A percentile compares a stretch with the other conserved stretches of the same genome.
Evolutionary conservation across 495 filamentous ascomycete species (phyloP).

Genomic region (Xylaria cubensis): DNA sequence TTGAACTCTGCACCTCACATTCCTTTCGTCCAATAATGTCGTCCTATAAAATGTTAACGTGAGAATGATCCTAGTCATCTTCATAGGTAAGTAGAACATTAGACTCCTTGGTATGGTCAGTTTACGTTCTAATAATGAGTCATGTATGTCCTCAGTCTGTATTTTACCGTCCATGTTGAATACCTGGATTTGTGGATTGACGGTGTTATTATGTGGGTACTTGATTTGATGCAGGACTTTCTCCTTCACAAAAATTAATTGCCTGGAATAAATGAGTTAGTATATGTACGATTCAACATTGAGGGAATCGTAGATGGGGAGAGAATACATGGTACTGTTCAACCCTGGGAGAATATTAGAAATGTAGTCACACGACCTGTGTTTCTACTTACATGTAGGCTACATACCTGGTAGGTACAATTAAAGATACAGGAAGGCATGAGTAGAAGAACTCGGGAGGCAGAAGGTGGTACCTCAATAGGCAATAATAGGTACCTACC

Average conservation of each 20-base stretch:
- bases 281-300: not conserved
- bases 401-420: not conserved
- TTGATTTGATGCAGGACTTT: not conserved
- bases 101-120: too few species aligned
- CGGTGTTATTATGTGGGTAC: not conserved
- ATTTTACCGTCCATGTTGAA: not conserved
- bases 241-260: not conserved
- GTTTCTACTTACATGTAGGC: too few species aligned
- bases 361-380: not conserved
- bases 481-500: too few species aligned
- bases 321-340: not conserved
- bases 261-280: not conserved
- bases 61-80: not conserved
- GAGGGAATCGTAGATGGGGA: not conserved
- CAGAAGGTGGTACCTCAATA: too few species aligned
- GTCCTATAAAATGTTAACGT: not conserved
- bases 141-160: not conserved
- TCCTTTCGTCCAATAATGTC: not conserved
- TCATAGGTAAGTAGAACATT: too few species aligned
- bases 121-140: not conserved
- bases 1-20: not conserved
- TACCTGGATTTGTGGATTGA: not conserved
- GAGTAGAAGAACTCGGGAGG: not conserved
- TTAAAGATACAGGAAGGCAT: not conserved
- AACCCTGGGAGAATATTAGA: not conserved